Evolutionary conservation across 495 filamentous ascomycete species (phyloP).

Genomic region (Aspergillus bridgeri): DNA sequence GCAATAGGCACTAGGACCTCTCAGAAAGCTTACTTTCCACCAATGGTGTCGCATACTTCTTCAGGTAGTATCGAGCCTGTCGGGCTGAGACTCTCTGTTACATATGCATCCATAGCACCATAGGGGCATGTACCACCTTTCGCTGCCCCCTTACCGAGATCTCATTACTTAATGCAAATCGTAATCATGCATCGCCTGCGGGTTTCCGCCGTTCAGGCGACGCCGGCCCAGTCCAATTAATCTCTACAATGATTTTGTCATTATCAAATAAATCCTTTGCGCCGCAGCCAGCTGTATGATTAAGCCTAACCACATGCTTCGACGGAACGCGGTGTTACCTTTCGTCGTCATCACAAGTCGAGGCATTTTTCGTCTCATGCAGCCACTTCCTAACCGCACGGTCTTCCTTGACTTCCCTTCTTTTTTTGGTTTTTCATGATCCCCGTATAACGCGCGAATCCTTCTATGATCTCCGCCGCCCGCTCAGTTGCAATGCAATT

Average conservation of each 20-base stretch:
- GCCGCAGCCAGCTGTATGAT: background rate
- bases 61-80: background rate
- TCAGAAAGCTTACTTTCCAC: too few relatives aligned
- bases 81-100: background rate
- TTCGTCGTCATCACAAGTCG: background rate
- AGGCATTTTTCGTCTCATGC: background rate
- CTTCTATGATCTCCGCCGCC: background rate
- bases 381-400: background rate
- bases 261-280: slow-evolving; percentile 9
- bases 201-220: background rate
- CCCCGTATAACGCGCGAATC: background rate
- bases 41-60: too few relatives aligned
- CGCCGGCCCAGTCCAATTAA: background rate
- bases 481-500: background rate
- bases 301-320: background rate
- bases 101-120: background rate
- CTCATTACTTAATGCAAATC: slow-evolving; percentile 12
- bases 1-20: too few relatives aligned
- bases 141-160: background rate
- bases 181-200: slow-evolving; percentile 2
- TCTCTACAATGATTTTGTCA: background rate
- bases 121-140: background rate
- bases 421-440: background rate
- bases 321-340: slow-evolving; percentile 1
- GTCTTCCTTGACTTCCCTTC: background rate